Conservation (phyloP, 2,329 filamentous ascomycete genomes). For the Cyphellophora attinorum region DNA sequence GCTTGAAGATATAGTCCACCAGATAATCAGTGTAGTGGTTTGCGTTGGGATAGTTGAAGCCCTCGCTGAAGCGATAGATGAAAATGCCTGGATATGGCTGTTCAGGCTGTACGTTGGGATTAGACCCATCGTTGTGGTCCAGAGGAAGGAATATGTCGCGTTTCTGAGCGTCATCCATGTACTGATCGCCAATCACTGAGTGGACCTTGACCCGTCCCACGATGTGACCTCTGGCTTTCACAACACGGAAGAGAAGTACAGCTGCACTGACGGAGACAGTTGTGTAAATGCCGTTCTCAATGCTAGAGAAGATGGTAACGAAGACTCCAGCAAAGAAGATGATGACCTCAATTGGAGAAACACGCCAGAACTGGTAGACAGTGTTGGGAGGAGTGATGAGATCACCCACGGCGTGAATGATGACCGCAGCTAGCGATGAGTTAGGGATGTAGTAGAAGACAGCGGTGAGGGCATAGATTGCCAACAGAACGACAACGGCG, state of each 20-base stretch:
- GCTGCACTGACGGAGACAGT: conserved; percentile 70
- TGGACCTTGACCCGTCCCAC: conserved; percentile 76
- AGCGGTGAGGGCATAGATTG: conserved; percentile 77
- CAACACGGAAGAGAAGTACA: conserved; percentile 71
- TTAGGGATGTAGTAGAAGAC: conserved; percentile 92
- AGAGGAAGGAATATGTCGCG: conserved; percentile 83
- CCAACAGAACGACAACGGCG: conserved; percentile 72
- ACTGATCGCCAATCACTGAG: conserved; percentile 68
- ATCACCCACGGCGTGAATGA: conserved; percentile 92
- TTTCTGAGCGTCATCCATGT: conserved; percentile 46
- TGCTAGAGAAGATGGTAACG: conserved; percentile 76
- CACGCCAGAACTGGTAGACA: conserved; percentile 89
- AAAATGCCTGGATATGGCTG: conserved; percentile 85
- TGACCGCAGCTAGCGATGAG: conserved; percentile 72
- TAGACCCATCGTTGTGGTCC: conserved; percentile 80
- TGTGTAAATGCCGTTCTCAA: conserved; percentile 87
- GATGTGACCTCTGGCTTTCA: conserved; percentile 74
- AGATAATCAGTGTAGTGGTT: conserved; percentile 79
- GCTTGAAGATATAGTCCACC: conserved; percentile 54
- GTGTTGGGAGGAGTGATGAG: conserved; percentile 85
- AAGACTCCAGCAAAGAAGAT: conserved; percentile 92
- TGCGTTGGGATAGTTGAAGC: conserved; percentile 93
- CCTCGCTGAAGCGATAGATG: conserved; percentile 89
- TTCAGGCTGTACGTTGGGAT: conserved; percentile 70
- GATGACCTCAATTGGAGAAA: conserved; percentile 78